Evolutionary conservation across 73 alveolate genomes (phyloP).

Genomic region (Paramecium bursaria): DNA sequence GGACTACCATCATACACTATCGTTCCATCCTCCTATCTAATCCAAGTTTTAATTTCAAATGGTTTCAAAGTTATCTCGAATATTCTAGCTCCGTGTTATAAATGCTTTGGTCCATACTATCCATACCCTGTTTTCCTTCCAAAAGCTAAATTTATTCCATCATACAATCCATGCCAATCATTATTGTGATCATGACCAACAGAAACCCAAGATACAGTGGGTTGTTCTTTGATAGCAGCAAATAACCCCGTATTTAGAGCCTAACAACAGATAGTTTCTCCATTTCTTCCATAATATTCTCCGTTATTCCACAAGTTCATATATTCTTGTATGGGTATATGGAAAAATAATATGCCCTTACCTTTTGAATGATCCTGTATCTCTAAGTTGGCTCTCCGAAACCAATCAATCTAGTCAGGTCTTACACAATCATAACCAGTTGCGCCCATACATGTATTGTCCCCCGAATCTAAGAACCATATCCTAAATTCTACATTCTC

Average conservation of each 20-base stretch:
- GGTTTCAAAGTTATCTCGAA: too few relatives aligned
- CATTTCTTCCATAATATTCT: constrained; percentile 58
- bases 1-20: too few relatives aligned
- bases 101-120: constrained; percentile 70
- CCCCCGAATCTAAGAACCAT: too few relatives aligned
- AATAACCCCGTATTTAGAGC: constrained; percentile 72
- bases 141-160: constrained; percentile 62
- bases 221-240: constrained; percentile 59
- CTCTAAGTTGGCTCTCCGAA: too few relatives aligned
- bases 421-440: too few relatives aligned
- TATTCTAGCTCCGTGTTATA: too few relatives aligned
- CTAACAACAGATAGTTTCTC: constrained; percentile 71
- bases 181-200: constrained; percentile 78
- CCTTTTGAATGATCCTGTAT: too few relatives aligned
- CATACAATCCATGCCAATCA: constrained; percentile 67
- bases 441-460: too few relatives aligned
- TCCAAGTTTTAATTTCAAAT: too few relatives aligned
- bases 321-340: constrained; percentile 72
- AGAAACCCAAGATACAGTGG: constrained; percentile 37
- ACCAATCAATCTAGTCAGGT: too few relatives aligned
- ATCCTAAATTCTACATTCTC: too few relatives aligned
- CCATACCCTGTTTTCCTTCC: constrained; percentile 81
- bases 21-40: too few relatives aligned
- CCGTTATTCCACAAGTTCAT: constrained; percentile 58
- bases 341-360: constrained; percentile 65